Conservation (phyloP, 345 rosid genomes). For the Sapria himalayana region DNA sequence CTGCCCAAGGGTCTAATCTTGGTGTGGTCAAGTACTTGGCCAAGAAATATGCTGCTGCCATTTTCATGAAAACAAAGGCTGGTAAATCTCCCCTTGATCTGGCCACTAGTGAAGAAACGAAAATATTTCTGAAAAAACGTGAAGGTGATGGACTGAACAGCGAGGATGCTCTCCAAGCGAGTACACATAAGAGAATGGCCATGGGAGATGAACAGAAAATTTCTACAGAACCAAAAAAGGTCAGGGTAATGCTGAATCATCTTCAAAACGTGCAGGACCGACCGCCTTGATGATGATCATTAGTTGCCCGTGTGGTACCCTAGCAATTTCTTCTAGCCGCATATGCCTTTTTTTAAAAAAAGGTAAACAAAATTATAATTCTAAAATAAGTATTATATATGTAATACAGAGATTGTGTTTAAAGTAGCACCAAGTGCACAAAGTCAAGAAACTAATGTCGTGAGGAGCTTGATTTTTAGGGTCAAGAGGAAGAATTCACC, state of each 20-base stretch:
- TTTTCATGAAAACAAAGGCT: slow-evolving; percentile 41
- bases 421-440: too few relatives aligned
- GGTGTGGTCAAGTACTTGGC: slow-evolving; percentile 58
- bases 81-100: slow-evolving; percentile 73
- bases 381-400: too few relatives aligned
- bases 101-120: slow-evolving; percentile 33
- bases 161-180: slow-evolving; percentile 25
- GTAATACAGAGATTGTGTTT: too few relatives aligned
- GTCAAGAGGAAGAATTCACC: too few relatives aligned
- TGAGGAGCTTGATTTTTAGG: too few relatives aligned
- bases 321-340: too few relatives aligned
- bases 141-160: slow-evolving; percentile 28
- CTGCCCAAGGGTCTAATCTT: slow-evolving; percentile 73
- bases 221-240: slow-evolving; percentile 24
- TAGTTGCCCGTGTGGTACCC: too few relatives aligned
- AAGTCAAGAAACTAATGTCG: too few relatives aligned
- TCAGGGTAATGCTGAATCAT: slow-evolving; percentile 45
- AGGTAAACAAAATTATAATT: too few relatives aligned
- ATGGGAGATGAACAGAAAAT: slow-evolving; percentile 19
- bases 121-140: slow-evolving; percentile 28
- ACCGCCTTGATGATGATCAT: too few relatives aligned
- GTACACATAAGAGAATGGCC: too few relatives aligned
- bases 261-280: slow-evolving; percentile 47
- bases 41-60: slow-evolving; percentile 55
- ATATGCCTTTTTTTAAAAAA: too few relatives aligned